phyloP scores from a whole-genome alignment of 305 asterid species.

The Euphrasia arctica region DNA sequence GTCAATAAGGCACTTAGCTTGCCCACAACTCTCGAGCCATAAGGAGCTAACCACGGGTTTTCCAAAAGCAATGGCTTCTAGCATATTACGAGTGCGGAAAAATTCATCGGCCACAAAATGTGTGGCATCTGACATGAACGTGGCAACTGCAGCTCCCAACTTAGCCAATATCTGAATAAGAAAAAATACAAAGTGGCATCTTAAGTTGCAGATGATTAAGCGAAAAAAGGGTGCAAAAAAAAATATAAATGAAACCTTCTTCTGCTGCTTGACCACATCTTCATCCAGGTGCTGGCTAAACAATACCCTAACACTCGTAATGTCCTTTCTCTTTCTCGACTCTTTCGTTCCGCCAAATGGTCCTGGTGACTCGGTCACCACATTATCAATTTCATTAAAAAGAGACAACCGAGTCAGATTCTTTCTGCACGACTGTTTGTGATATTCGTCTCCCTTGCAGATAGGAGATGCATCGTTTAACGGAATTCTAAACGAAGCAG shows the following conservation, averaged over 20 bases:
- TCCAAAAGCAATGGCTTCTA: constrained; percentile 93
- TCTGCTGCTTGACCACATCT: constrained; percentile 71
- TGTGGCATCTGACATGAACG: constrained; percentile 76
- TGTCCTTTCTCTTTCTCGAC: constrained; percentile 75
- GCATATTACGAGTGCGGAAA: constrained; percentile 90
- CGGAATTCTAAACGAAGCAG: constrained; percentile 38
- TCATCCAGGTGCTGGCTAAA: constrained; percentile 91
- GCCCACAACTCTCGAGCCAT: constrained; percentile 94
- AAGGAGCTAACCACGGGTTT: constrained; percentile 84
- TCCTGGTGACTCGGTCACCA: constrained; percentile 30
- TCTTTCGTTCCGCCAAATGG: constrained; percentile 37
- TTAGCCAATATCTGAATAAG: constrained; percentile 60
- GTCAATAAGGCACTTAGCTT: constrained; percentile 74
- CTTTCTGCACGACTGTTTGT: constrained; percentile 65
- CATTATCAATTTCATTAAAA: constrained; percentile 52
- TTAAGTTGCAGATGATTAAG: constrained; percentile 12
- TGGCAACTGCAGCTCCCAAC: constrained; percentile 67
- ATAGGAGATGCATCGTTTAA: constrained; percentile 59
- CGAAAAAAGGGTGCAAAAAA: background rate
- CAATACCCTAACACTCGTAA: constrained; percentile 59
- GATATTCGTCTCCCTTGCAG: constrained; percentile 95
- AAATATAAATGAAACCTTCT: constrained; percentile 48
- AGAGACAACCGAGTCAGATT: constrained; percentile 37
- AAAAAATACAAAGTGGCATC: constrained; percentile 13
- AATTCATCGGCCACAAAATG: constrained; percentile 96